These are phyloP conservation scores for Trichoderma oligosporum DNA, from an alignment of 2,329 filamentous ascomycete species.

Conservation along the genomic window DNA sequence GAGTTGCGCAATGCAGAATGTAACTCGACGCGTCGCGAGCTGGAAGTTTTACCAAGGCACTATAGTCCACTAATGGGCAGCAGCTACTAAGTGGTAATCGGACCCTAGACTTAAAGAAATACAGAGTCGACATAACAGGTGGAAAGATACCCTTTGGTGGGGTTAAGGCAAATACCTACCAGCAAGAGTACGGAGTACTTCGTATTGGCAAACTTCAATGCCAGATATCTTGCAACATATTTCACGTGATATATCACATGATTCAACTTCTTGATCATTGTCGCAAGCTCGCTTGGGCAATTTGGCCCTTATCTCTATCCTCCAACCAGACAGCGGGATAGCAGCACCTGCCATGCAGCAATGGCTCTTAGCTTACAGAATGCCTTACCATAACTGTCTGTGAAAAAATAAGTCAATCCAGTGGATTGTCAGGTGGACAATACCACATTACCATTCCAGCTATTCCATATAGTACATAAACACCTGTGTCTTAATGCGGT, in stretches of 20 bases:
- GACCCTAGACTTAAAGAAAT: too few relatives aligned
- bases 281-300: not conserved
- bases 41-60: conserved; percentile 8
- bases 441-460: not conserved
- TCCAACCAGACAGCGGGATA: conserved; percentile 12
- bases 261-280: too few relatives aligned
- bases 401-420: not conserved
- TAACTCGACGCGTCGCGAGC: conserved; percentile 17
- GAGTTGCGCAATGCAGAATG: conserved; percentile 12
- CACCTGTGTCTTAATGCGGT: too few relatives aligned
- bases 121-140: too few relatives aligned
- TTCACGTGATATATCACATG: too few relatives aligned
- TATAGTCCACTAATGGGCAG: conserved; percentile 4
- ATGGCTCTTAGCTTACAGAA: not conserved
- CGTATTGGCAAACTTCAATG: too few relatives aligned
- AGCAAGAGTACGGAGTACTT: too few relatives aligned
- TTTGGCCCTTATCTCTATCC: not conserved
- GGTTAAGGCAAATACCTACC: too few relatives aligned
- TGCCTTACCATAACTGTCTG: not conserved
- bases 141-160: too few relatives aligned
- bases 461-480: too few relatives aligned
- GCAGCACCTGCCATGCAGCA: conserved; percentile 11
- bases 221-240: too few relatives aligned
- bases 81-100: not conserved
- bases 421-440: not conserved